Evolutionary conservation across 495 filamentous ascomycete species (phyloP).

Genomic region (Neurospora cerealis): DNA sequence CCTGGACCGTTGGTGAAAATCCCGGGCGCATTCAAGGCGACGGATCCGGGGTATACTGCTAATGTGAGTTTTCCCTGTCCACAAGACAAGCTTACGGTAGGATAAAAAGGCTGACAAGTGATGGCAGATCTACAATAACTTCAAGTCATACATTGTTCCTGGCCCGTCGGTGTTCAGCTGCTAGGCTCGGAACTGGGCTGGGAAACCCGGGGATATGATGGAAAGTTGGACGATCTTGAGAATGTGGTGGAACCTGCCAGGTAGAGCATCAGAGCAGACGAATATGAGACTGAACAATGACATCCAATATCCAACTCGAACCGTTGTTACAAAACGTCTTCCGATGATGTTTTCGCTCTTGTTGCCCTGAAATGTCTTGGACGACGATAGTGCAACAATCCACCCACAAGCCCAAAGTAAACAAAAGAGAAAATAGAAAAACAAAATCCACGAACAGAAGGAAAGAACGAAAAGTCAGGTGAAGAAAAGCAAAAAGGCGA

Average conservation of each 20-base stretch:
- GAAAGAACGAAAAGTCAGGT: no score
- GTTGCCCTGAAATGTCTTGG: neutral
- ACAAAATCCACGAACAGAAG: no score
- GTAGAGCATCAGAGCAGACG: neutral
- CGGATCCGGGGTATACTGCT: slow-evolving; percentile 44
- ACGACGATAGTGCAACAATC: neutral
- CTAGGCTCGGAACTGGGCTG: neutral
- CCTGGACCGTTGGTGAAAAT: slow-evolving; percentile 40
- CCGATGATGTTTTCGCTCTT: neutral
- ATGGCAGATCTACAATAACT: slow-evolving; percentile 39
- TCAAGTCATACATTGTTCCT: slow-evolving; percentile 40
- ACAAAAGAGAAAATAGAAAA: neutral
- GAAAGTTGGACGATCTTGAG: neutral
- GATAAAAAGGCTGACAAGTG: neutral
- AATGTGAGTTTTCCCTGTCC: slow-evolving; percentile 17
- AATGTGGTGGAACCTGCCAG: neutral
- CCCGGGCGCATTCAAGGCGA: slow-evolving; percentile 44
- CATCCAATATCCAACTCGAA: neutral
- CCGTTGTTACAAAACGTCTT: neutral
- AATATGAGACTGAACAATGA: neutral
- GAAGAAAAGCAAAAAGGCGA: no score
- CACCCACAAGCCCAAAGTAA: neutral
- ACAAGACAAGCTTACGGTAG: no score
- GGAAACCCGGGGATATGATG: neutral
- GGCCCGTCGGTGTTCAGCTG: slow-evolving; percentile 32